Percentiles rank a stretch among this genome's conserved stretches.
Conservation (phyloP, 495 filamentous ascomycete species). For the Penicilliopsis zonata region DNA sequence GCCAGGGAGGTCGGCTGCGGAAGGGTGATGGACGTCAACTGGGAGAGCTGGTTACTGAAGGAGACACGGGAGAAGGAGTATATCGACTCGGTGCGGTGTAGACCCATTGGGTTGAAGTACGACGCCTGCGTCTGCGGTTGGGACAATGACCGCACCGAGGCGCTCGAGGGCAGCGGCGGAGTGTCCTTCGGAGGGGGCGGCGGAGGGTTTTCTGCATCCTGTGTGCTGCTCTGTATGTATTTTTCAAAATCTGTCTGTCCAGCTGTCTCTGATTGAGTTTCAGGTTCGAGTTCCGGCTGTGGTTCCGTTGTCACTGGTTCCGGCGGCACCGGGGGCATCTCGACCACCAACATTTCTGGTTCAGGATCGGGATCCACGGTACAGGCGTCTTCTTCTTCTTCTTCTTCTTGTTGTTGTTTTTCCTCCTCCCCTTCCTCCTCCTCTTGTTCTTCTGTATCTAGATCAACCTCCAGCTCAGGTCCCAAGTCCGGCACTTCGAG, state of each 20-base stretch:
- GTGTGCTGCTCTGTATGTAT: constrained; percentile 30
- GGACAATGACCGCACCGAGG: too few relatives aligned
- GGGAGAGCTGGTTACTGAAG: constrained; percentile 81
- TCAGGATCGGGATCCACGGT: neutral
- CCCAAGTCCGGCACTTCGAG: constrained; percentile 5
- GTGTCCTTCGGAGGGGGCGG: constrained; percentile 31
- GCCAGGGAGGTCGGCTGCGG: constrained; percentile 73
- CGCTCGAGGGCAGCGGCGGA: constrained; percentile 19
- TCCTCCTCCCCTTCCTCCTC: constrained; percentile 3
- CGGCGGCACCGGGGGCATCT: constrained; percentile 14
- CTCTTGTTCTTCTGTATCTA: neutral
- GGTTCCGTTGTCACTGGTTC: constrained; percentile 12
- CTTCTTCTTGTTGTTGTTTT: constrained; percentile 7
- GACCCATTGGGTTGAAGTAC: constrained; percentile 38
- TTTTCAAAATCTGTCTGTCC: constrained; percentile 32
- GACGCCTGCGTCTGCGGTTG: constrained; percentile 35
- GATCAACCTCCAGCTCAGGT: constrained; percentile 9
- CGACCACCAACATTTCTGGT: constrained; percentile 24
- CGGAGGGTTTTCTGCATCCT: constrained; percentile 19
- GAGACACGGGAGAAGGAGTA: constrained; percentile 83
- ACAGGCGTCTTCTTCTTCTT: neutral
- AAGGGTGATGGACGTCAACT: constrained; percentile 72
- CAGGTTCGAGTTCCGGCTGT: constrained; percentile 4
- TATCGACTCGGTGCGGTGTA: constrained; percentile 59
- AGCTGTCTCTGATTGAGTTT: constrained; percentile 6